These are phyloP conservation scores for Desmodesmus armatus DNA, from an alignment of 139 green algal species.

Conservation along the genomic window DNA sequence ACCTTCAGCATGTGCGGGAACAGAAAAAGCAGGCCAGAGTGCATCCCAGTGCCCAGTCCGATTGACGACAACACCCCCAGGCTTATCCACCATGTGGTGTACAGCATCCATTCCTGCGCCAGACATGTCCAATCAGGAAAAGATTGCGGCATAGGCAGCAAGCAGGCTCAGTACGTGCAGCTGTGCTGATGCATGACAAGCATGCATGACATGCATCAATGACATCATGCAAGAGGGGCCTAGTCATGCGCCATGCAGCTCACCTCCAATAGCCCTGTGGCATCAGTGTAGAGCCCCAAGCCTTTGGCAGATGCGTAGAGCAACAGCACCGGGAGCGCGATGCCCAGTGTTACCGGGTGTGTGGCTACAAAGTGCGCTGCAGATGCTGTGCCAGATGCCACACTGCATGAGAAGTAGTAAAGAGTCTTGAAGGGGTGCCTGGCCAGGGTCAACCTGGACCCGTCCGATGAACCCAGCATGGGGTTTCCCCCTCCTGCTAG, in stretches of 20 bases:
- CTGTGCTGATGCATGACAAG: constrained; percentile 9
- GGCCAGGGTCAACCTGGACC: constrained; percentile 64
- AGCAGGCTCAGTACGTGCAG: not conserved
- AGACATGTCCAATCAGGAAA: not conserved
- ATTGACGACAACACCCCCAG: constrained; percentile 93
- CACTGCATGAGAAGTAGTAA: constrained; percentile 62
- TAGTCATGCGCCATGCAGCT: too few species aligned
- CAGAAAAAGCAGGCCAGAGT: constrained; percentile 94
- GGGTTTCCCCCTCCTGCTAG: too few species aligned
- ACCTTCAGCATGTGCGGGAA: constrained; percentile 97
- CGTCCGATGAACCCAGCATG: constrained; percentile 20
- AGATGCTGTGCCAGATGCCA: constrained; percentile 15
- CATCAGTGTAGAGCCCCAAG: not conserved
- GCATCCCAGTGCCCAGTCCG: constrained; percentile 92
- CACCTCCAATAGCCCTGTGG: constrained; percentile 7
- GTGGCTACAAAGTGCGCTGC: constrained; percentile 63
- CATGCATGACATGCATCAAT: too few species aligned
- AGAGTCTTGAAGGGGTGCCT: constrained; percentile 67
- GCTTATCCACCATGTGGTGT: constrained; percentile 88
- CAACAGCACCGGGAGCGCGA: constrained; percentile 69
- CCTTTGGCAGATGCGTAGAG: constrained; percentile 59
- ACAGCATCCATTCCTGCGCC: constrained; percentile 69
- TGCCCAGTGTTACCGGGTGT: constrained; percentile 76
- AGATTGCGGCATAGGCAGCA: not conserved
- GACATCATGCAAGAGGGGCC: not conserved